These are phyloP conservation scores for Casuarina glauca DNA, from an alignment of 306 rosid genomes.

Conservation along the genomic window DNA sequence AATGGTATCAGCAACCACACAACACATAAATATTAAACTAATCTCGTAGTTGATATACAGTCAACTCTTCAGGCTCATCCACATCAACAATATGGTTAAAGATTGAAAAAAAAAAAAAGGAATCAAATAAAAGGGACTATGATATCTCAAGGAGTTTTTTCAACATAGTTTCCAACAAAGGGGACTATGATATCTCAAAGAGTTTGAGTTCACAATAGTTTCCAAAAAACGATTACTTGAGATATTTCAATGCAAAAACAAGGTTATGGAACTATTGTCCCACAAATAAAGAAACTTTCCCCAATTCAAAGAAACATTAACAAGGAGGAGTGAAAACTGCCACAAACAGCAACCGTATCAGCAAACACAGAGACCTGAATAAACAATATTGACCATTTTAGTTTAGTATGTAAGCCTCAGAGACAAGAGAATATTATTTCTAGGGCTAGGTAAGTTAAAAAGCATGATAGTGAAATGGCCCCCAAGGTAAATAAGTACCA, in stretches of 20 bases:
- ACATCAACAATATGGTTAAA: neutral
- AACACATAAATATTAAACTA: too few species aligned
- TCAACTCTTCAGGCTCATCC: neutral
- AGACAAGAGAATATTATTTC: neutral
- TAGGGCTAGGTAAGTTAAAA: neutral
- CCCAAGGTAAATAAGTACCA: neutral
- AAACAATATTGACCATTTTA: neutral
- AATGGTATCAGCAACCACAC: neutral
- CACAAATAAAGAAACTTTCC: neutral
- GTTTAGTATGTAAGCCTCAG: too few species aligned
- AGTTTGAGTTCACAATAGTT: neutral
- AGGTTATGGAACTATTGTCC: neutral
- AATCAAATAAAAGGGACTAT: neutral
- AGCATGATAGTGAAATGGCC: neutral
- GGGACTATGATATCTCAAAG: too few species aligned
- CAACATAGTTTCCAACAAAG: too few species aligned
- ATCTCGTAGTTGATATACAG: too few species aligned
- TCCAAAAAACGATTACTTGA: neutral
- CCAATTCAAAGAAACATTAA: neutral
- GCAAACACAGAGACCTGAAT: neutral
- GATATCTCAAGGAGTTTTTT: neutral
- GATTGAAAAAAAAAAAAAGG: too few species aligned
- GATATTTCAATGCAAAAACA: neutral
- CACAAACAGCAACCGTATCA: neutral
- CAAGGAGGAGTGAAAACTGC: neutral